A percentile compares a stretch with the other conserved stretches of the same genome.
Evolutionary conservation across 73 alveolate species (phyloP).

Genomic region (Tetrahymena thermophila): DNA sequence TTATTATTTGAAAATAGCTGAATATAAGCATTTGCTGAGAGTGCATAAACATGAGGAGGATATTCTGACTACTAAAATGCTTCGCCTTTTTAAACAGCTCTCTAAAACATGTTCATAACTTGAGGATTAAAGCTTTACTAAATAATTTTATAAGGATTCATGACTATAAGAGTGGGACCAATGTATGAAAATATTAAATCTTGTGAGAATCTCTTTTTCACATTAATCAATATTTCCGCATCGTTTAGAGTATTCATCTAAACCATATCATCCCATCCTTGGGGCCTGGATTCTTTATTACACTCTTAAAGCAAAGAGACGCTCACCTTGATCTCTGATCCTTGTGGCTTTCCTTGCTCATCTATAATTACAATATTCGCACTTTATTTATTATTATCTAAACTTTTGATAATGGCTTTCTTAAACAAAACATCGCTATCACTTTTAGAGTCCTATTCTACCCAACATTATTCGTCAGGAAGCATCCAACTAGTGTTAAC

Average conservation of each 20-base stretch:
- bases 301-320: neutral
- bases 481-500: neutral
- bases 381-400: neutral
- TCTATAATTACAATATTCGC: neutral
- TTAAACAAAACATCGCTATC: neutral
- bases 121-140: conserved; percentile 68
- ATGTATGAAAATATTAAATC: conserved; percentile 91
- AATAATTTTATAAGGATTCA: conserved; percentile 89
- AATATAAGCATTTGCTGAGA: conserved; percentile 76
- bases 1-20: conserved; percentile 63
- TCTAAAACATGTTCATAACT: conserved; percentile 14
- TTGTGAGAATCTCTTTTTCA: conserved; percentile 66
- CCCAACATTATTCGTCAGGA: neutral
- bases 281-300: neutral
- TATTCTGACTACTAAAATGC: conserved; percentile 9
- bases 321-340: neutral
- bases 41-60: conserved; percentile 91
- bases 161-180: conserved; percentile 89
- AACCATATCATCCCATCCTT: conserved; percentile 70
- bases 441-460: neutral
- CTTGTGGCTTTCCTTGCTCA: neutral
- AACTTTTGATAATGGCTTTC: neutral
- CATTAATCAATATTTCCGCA: conserved; percentile 70
- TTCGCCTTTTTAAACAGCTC: conserved; percentile 13
- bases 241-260: conserved; percentile 68